These are phyloP conservation scores for Brassica juncea DNA, from an alignment of 345 rosid species.

Conservation along the genomic window DNA sequence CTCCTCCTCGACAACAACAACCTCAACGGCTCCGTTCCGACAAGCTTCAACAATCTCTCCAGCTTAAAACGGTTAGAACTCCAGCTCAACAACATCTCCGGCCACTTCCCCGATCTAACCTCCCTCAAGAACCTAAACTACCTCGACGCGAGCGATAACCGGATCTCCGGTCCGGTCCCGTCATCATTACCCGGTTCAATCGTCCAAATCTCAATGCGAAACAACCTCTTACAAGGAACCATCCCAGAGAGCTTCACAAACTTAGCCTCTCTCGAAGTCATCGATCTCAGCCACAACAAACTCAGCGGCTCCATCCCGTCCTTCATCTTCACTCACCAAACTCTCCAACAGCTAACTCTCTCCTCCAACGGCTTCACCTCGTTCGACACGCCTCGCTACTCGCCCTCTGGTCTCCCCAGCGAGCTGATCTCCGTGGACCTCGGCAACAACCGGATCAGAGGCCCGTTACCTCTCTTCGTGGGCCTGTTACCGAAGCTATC, in stretches of 20 bases:
- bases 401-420: not conserved
- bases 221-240: not conserved
- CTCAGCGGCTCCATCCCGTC: not conserved
- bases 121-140: not conserved
- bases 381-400: not conserved
- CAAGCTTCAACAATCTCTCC: not conserved
- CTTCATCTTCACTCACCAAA: not conserved
- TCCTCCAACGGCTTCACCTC: not conserved
- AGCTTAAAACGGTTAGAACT: not conserved
- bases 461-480: not conserved
- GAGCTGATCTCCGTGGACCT: not conserved
- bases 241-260: not conserved
- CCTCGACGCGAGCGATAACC: not conserved
- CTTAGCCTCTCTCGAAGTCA: not conserved
- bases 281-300: not conserved
- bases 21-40: slow-evolving; percentile 1
- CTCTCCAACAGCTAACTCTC: not conserved
- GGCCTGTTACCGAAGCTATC: not conserved
- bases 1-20: not conserved
- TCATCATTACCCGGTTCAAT: not conserved
- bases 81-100: not conserved
- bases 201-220: not conserved
- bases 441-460: not conserved
- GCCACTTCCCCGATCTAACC: not conserved
- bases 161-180: not conserved